A percentile compares a stretch with the other conserved stretches of the same genome.
These are phyloP conservation scores for Aspergillus sp. DNA, from an alignment of 2,329 filamentous ascomycete genomes.

Conservation along the genomic window DNA sequence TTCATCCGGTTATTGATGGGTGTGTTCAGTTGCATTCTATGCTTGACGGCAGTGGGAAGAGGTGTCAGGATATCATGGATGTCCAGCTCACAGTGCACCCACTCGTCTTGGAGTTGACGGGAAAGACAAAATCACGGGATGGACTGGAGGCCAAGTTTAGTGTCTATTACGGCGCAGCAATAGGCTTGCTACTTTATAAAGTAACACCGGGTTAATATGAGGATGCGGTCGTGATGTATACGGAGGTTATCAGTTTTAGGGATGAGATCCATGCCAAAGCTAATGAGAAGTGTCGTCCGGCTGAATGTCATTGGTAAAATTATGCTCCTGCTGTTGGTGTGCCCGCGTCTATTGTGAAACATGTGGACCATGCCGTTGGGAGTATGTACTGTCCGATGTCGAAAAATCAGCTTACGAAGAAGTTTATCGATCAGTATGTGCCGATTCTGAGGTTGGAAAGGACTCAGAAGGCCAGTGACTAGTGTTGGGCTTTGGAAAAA, in stretches of 20 bases:
- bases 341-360: constrained; percentile 31
- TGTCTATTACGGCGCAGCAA: constrained; percentile 49
- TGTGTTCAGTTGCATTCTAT: constrained; percentile 43
- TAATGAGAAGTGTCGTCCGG: constrained; percentile 35
- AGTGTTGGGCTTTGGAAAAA: constrained; percentile 26
- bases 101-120: constrained; percentile 48
- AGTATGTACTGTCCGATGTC: constrained; percentile 45
- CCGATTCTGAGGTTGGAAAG: constrained; percentile 35
- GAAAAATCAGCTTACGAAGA: constrained; percentile 40
- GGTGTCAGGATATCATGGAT: constrained; percentile 28
- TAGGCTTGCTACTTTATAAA: constrained; percentile 46
- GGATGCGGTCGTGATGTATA: constrained; percentile 40
- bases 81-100: constrained; percentile 45
- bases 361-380: constrained; percentile 46
- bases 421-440: constrained; percentile 45
- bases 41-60: constrained; percentile 23
- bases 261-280: constrained; percentile 40
- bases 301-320: constrained; percentile 35
- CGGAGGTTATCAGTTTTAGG: constrained; percentile 37
- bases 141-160: constrained; percentile 51
- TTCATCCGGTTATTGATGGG: constrained; percentile 50
- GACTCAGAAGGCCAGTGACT: constrained; percentile 28
- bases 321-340: constrained; percentile 30
- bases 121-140: constrained; percentile 44
- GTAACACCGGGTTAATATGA: constrained; percentile 48